Evolutionary conservation across 1,284 basidiomycete genomes (phyloP), one percentile per base, ranked within the genome.

Genomic region (Tylopilus sp.): DNA sequence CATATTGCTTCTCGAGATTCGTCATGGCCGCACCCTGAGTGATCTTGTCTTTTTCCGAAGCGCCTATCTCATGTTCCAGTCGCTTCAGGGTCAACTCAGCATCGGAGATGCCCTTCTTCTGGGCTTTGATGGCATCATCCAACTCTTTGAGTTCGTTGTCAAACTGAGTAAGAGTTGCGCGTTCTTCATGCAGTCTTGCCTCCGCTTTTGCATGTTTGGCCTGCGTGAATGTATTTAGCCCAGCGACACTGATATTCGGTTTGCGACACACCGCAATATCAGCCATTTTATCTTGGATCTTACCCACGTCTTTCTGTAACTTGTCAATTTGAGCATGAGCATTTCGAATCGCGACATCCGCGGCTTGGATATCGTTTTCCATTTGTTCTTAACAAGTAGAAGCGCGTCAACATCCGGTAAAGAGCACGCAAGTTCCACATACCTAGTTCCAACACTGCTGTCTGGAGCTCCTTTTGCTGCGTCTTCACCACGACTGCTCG

Each of bases 391-490:
- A 23, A 13, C 30, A 35, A 13, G 23, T 1, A 29, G 12, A 28
- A 31, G 23, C 18, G 9, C 6, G 21, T 48, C 16, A 48, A 44
- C n/a, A 48, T 25, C n/a, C 23, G 38, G 26, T 29, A 13, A 34
- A 28, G 18, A 8, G 3, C 10, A 29, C 28, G 13, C 2, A 4
- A 3, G 1, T n/a, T 41, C 39, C 5, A 64, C 82, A 41, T 55
- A 93, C 92, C 88, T 23, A 92, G 74, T 66, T 98, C 95, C 13
- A 98, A 80, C 41, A 79, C 80, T 1, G 87, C 86, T 0, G 92
- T 92, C 61, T 97, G 92, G 23, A 90, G 77, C 52, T 94, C 91
- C 70, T 89, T 95, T 62, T 97, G 92, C 54, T 86, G 79, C 16
- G 81, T 81, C 74, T 97, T 98, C 56, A 98, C 82, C 23, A 76